phyloP scores from a whole-genome alignment of 371 early-diverging fungal genomes.

The Umbelopsis sp. region DNA sequence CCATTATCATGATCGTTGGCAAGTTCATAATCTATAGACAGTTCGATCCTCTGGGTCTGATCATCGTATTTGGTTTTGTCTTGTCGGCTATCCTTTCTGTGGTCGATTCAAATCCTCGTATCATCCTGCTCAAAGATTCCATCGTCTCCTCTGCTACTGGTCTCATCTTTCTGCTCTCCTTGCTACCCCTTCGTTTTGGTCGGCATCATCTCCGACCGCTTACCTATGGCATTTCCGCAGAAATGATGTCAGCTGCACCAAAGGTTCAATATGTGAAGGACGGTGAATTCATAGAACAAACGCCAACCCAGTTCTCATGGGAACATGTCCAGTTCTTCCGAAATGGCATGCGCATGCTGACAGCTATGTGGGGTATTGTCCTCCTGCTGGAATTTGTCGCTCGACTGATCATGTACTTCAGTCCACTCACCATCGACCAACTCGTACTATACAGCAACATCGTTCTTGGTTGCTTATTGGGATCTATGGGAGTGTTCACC shows the following conservation, averaged over 20 bases:
- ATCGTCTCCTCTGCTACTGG: neutral
- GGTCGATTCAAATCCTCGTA: neutral
- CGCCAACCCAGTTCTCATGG: constrained; percentile 25
- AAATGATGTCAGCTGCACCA: constrained; percentile 2
- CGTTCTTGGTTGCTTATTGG: constrained; percentile 26
- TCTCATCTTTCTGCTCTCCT: neutral
- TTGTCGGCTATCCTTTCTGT: neutral
- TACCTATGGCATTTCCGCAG: neutral
- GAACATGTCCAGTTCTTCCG: constrained; percentile 7
- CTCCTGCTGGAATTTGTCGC: constrained; percentile 43
- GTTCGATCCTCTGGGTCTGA: neutral
- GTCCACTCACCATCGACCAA: constrained; percentile 27
- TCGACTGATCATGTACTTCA: constrained; percentile 40
- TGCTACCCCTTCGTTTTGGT: neutral
- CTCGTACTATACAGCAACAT: constrained; percentile 41
- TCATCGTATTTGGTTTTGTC: constrained; percentile 1
- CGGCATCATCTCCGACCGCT: neutral
- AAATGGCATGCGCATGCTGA: constrained; percentile 27
- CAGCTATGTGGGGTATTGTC: constrained; percentile 34
- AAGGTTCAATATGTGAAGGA: neutral
- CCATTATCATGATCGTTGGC: neutral
- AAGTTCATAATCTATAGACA: neutral
- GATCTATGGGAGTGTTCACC: constrained; percentile 24
- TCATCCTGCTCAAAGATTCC: neutral
- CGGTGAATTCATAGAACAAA: neutral